phyloP scores from a whole-genome alignment of 371 early-diverging fungal genomes.

The Mortierella sp. region DNA sequence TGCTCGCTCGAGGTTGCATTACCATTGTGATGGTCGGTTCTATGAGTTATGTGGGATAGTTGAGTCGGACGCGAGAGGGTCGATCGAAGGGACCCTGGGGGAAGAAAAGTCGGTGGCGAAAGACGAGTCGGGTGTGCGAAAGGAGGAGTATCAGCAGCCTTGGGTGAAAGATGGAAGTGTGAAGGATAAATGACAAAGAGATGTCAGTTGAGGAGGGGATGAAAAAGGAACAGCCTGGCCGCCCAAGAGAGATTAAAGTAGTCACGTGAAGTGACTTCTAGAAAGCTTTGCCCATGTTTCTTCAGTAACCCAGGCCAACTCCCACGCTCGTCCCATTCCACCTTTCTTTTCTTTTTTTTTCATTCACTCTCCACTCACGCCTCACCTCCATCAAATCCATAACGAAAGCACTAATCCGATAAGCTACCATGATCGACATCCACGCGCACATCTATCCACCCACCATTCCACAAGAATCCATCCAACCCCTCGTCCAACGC shows the following conservation, averaged over 20 bases:
- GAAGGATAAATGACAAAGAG: too few species aligned
- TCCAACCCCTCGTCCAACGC: slow-evolving; percentile 34
- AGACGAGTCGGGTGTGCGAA: background rate
- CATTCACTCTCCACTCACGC: background rate
- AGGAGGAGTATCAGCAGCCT: background rate
- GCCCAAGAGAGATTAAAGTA: background rate
- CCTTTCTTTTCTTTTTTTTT: background rate
- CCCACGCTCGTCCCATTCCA: too few species aligned
- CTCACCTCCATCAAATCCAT: background rate
- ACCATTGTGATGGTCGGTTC: slow-evolving; percentile 4
- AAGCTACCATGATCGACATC: slow-evolving; percentile 59
- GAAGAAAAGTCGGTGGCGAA: background rate
- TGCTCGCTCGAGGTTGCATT: background rate
- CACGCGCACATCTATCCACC: slow-evolving; percentile 62
- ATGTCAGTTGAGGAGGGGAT: background rate
- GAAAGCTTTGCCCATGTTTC: slow-evolving; percentile 14
- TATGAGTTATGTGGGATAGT: background rate
- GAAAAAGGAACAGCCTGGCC: background rate
- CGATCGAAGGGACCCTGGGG: background rate
- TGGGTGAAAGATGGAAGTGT: background rate
- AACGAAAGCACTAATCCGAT: background rate
- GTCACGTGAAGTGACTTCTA: background rate
- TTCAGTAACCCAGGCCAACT: too few species aligned
- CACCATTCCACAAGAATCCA: slow-evolving; percentile 58
- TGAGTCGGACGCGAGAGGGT: background rate